phyloP scores from a whole-genome alignment of 73 alveolate species.

The Uronychia setigera region DNA sequence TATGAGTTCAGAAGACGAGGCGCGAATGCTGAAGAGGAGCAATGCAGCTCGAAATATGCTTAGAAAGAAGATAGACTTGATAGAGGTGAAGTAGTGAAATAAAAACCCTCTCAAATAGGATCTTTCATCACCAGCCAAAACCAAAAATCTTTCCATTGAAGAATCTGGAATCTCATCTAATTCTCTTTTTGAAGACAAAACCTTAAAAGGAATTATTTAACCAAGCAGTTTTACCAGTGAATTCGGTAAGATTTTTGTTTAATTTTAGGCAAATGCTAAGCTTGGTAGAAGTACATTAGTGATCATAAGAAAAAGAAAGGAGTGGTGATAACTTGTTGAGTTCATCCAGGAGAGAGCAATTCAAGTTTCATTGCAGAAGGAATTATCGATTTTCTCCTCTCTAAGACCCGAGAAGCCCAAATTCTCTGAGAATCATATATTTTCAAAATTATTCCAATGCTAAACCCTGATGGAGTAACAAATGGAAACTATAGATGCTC shows the following conservation, averaged over 20 bases:
- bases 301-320: constrained; percentile 86
- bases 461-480: constrained; percentile 97
- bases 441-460: constrained; percentile 91
- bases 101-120: constrained; percentile 11
- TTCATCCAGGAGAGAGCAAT: constrained; percentile 97
- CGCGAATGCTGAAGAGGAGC: constrained; percentile 36
- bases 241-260: constrained; percentile 12
- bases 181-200: constrained; percentile 1
- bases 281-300: constrained; percentile 23
- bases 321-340: constrained; percentile 86
- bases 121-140: background rate
- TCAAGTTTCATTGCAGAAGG: constrained; percentile 92
- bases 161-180: too few species aligned
- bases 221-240: background rate
- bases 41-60: constrained; percentile 68
- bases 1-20: constrained; percentile 55
- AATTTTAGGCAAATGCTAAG: background rate
- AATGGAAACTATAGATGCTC: constrained; percentile 93
- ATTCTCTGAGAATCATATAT: constrained; percentile 65
- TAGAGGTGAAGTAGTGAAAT: background rate
- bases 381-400: constrained; percentile 78
- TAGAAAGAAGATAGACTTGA: constrained; percentile 38
- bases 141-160: too few species aligned
- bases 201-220: background rate
- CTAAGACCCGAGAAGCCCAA: constrained; percentile 85